Base-by-base conservation (phyloP, 306 rosid species). In the Vigna radiata region DNA sequence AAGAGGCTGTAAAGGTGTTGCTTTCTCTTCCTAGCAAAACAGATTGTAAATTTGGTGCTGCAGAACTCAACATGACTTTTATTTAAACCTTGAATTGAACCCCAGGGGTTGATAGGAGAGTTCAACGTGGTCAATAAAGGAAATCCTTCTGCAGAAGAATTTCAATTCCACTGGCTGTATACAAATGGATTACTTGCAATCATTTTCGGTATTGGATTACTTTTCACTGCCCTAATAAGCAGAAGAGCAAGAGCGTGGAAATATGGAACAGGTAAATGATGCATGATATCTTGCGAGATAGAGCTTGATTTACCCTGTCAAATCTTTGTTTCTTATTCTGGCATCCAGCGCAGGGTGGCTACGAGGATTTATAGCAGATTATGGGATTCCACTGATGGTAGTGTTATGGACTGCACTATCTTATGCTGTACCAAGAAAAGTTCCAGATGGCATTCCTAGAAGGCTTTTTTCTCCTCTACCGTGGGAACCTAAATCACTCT, bases 381-480 rank as follows among this genome's bases (percentile, higher is more conserved):
- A 94, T 47, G 97, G 97, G 46, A 91, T 88, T 89, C 95, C 98
- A 25, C 8, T 90, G 56, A 90, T 94, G 96, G 93, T 94, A 23
- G 68, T 94, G 64, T 31, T 83, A 69, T 94, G 98, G 95, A 90
- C 95, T 49, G 95, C 87, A 16, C 25, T 89, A 36, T 94, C 97
- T 68, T 92, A 90, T 72, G 15, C 37, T 56, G 79, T 77, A 53
- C 93, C 97, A 2, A 76, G 52, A 56, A 48, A 82, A 79, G 82
- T 92, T 79, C 95, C 97, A 27, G 14, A 79, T 18, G 84, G 79
- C 53, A 90, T 94, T 82, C 97, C 98, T 29, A 90, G 97, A 85
- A 88, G 97, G 84, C 86, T 94, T 55, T 17, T 73, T 76, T 81
- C 86, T 85, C 98, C 98, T 25, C 82, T 90, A 31, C 91, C 92